Percentiles rank a stretch among this genome's conserved stretches.
These are phyloP conservation scores for Diversispora epigaea DNA, from an alignment of 192 early-diverging fungal genomes.

Conservation along the genomic window DNA sequence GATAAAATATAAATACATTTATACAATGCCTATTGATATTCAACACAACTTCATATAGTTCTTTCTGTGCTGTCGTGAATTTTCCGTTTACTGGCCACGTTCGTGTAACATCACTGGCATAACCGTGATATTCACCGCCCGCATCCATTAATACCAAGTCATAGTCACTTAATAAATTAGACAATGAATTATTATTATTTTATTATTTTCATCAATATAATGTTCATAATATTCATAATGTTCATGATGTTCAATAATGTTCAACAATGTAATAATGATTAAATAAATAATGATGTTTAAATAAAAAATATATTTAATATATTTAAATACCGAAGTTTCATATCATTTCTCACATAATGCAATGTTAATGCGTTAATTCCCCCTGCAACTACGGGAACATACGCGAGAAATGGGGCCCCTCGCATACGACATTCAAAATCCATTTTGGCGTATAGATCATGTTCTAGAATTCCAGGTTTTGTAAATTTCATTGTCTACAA, in stretches of 20 bases:
- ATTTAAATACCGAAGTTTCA: conserved; percentile 46
- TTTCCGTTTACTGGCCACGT: conserved; percentile 92
- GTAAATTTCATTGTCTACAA: conserved; percentile 70
- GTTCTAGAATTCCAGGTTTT: conserved; percentile 68
- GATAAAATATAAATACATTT: conserved; percentile 48
- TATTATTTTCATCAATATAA: background rate
- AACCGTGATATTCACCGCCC: conserved; percentile 82
- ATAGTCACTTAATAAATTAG: conserved; percentile 50
- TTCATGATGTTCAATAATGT: too few species aligned
- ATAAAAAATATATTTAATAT: too few species aligned
- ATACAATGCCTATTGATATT: conserved; percentile 84
- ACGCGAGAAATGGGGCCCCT: conserved; percentile 71
- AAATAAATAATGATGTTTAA: too few species aligned
- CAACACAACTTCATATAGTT: conserved; percentile 83
- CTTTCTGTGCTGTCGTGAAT: conserved; percentile 74
- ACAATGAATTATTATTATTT: background rate
- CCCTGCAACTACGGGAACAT: conserved; percentile 95
- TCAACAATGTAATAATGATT: too few species aligned
- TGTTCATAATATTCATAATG: too few species aligned
- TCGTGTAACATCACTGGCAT: conserved; percentile 90
- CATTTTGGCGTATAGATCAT: conserved; percentile 71
- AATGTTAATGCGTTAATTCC: conserved; percentile 87
- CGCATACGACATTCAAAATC: conserved; percentile 67
- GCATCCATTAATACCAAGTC: conserved; percentile 89
- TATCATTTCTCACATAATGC: conserved; percentile 93